Conservation (phyloP, 768 basidiomycete genomes). For the Fibroporia radiculosa region DNA sequence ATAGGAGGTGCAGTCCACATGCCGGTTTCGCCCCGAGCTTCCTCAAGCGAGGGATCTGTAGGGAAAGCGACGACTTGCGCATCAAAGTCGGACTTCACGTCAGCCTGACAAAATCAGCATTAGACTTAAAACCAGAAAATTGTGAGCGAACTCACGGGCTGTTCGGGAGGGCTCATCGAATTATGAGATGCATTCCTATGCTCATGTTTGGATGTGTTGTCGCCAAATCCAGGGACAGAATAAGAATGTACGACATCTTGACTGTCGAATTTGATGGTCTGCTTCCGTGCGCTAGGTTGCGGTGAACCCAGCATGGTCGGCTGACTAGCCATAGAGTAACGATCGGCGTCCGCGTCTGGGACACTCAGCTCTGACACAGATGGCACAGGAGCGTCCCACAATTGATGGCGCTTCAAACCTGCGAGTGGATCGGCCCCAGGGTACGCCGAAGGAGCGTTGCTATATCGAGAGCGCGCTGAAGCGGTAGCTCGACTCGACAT, state of each 20-base stretch:
- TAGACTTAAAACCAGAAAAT: background rate
- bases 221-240: slow-evolving; percentile 26
- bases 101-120: slow-evolving; percentile 3
- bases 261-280: slow-evolving; percentile 71
- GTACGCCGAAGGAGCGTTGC: slow-evolving; percentile 16
- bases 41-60: slow-evolving; percentile 7
- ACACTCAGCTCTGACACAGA: slow-evolving; percentile 8
- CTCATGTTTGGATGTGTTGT: slow-evolving; percentile 21
- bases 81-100: slow-evolving; percentile 2
- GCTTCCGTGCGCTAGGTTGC: slow-evolving; percentile 20
- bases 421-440: slow-evolving; percentile 28
- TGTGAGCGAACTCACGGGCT: background rate
- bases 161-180: background rate
- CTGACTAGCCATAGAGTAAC: slow-evolving; percentile 27
- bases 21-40: slow-evolving; percentile 5
- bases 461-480: slow-evolving; percentile 19
- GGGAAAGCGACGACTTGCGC: slow-evolving; percentile 9
- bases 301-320: slow-evolving; percentile 23
- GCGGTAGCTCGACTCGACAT: slow-evolving; percentile 15
- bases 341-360: slow-evolving; percentile 30
- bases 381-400: slow-evolving; percentile 86
- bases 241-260: slow-evolving; percentile 75
- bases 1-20: slow-evolving; percentile 3
- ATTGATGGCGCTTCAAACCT: slow-evolving; percentile 69
- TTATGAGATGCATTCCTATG: slow-evolving; percentile 14